Base-by-base conservation (phyloP, 305 asterid species). In the Rubia peregrina region DNA sequence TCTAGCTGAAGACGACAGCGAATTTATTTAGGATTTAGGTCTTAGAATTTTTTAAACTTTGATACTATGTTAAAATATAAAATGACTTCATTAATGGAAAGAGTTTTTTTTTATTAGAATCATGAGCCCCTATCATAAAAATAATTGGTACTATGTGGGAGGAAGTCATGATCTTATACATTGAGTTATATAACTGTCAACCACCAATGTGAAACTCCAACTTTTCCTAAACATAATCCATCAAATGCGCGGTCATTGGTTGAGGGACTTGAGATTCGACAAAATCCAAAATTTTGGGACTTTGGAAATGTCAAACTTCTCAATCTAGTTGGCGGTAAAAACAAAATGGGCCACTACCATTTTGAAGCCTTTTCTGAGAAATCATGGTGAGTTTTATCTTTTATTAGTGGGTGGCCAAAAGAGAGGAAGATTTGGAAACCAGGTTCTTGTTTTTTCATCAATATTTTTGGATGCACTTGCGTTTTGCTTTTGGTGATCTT, bases 251-350 rank as follows among this genome's bases (percentile, higher is more conserved):
- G 46, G 13, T 10, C 46, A 42, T 42, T 11, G 51, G 51, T 46
- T 11, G 51, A 46, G 17, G 17, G 5, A 1, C 38, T 1, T n/a
- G 55, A 10, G 40, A 51, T 64, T 53, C 43, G 30, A 61, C 40
- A 73, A 73, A 53, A 56, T 11, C 65, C 70, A 65, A 42, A 65
- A 4, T 40, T 71, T 63, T 44, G 65, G 2, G 40, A 74, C 81
- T 55, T 78, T 74, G 81, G 67, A 56, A 49, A 65, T 65, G 69
- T 57, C 81, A 64, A 69, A 55, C 10, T 38, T 38, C 14, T 21
- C 9, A 51, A 61, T 53, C 33, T 72, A 0, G 62, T 68, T 56
- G 22, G 46, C 71, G 55, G 21, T 51, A 48, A 44, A 42, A 67
- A 77, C 80, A 73, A 73, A 61, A 53, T 30, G 65, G 60, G 51